These are phyloP conservation scores for Ogataea neopini DNA, from an alignment of 805 yeast genomes.

Conservation along the genomic window DNA sequence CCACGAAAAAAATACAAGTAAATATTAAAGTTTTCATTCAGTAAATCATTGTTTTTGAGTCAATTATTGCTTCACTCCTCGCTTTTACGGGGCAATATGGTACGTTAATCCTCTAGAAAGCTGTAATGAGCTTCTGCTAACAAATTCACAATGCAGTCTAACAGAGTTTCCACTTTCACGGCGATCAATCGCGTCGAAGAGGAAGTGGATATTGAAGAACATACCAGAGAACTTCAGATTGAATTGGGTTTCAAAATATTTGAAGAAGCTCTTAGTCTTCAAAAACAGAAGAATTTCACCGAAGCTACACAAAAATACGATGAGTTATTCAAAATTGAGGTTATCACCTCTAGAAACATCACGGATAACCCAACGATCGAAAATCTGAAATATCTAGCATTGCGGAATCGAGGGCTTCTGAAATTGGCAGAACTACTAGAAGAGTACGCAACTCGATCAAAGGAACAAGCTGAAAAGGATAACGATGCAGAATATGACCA, in stretches of 20 bases:
- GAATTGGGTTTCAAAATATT: constrained; percentile 82
- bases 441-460: constrained; percentile 14
- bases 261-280: constrained; percentile 65
- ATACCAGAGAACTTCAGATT: constrained; percentile 85
- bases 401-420: constrained; percentile 79
- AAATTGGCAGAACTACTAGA: constrained; percentile 45
- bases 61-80: not conserved
- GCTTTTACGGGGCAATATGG: not conserved
- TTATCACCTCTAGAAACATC: constrained; percentile 47
- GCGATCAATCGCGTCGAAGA: constrained; percentile 82
- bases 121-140: not conserved
- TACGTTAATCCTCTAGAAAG: not conserved
- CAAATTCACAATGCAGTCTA: not conserved
- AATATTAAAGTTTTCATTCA: no score
- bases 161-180: constrained; percentile 60
- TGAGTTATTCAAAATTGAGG: constrained; percentile 66
- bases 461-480: not conserved
- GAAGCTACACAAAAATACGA: constrained; percentile 59
- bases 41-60: not conserved
- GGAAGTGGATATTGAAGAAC: constrained; percentile 81
- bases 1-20: not conserved
- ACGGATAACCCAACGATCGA: constrained; percentile 64
- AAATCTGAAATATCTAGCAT: constrained; percentile 71
- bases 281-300: constrained; percentile 49
- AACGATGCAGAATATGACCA: constrained; percentile 30